Conservation (phyloP, 2,329 filamentous ascomycete genomes). For the Coniosporium tulheliwenetii region DNA sequence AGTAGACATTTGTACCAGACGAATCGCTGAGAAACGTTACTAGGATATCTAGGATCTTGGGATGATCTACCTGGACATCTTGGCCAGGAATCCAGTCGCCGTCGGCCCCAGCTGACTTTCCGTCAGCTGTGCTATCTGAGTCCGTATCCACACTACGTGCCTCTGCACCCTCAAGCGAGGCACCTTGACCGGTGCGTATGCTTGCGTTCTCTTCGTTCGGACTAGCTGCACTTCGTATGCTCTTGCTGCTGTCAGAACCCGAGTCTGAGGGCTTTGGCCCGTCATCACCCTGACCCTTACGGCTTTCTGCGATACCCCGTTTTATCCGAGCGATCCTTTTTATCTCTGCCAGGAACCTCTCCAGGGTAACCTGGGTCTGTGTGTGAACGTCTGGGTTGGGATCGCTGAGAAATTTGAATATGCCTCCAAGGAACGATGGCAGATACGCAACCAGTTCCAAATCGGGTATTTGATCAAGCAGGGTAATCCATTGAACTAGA, state of each 20-base stretch:
- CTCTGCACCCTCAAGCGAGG: constrained; percentile 16
- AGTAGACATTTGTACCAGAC: constrained; percentile 38
- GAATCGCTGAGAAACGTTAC: constrained; percentile 78
- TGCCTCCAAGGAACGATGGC: constrained; percentile 76
- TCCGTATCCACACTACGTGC: constrained; percentile 32
- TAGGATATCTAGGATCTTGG: constrained; percentile 80
- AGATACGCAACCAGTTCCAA: constrained; percentile 86
- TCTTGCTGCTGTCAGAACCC: constrained; percentile 18
- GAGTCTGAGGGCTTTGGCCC: constrained; percentile 57
- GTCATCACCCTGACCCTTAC: constrained; percentile 48
- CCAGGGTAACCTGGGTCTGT: constrained; percentile 73
- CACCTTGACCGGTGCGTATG: constrained; percentile 32
- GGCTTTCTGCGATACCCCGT: constrained; percentile 78
- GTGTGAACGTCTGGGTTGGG: constrained; percentile 89
- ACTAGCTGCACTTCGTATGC: constrained; percentile 4
- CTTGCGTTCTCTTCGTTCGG: constrained; percentile 43
- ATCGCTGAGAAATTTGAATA: constrained; percentile 86
- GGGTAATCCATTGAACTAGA: constrained; percentile 85
- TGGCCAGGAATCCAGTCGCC: constrained; percentile 97
- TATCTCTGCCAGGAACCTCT: constrained; percentile 84
- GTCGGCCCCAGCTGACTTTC: constrained; percentile 42
- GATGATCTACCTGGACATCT: constrained; percentile 87
- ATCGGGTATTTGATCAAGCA: constrained; percentile 92
- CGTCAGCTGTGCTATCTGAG: constrained; percentile 39
- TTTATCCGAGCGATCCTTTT: constrained; percentile 88